A percentile compares a stretch with the other conserved stretches of the same genome.
These are phyloP conservation scores for Coemansia umbellata DNA, from an alignment of 192 early-diverging fungal genomes.

Conservation along the genomic window DNA sequence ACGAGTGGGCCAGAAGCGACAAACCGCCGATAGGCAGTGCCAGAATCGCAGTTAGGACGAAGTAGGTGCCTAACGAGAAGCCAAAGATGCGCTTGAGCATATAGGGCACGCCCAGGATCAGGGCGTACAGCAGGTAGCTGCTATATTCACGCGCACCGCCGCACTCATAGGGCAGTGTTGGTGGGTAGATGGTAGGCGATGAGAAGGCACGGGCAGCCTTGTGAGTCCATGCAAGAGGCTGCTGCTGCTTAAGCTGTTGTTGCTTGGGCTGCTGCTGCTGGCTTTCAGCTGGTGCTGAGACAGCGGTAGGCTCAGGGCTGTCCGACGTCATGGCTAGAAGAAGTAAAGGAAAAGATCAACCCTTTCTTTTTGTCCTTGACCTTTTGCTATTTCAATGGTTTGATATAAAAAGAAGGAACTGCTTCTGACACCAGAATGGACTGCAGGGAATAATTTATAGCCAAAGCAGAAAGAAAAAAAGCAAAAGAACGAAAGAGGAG, in stretches of 20 bases:
- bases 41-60: conserved; percentile 57
- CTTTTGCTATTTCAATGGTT: too few species aligned
- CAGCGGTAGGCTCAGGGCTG: conserved; percentile 1
- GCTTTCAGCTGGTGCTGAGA: not conserved
- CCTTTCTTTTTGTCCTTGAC: too few species aligned
- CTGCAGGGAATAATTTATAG: not conserved
- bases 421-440: not conserved
- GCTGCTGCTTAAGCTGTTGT: not conserved
- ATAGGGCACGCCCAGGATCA: conserved; percentile 63
- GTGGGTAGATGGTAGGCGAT: conserved; percentile 36
- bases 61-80: conserved; percentile 57
- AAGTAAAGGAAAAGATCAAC: too few species aligned
- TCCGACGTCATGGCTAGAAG: conserved; percentile 14
- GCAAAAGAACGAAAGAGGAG: not conserved
- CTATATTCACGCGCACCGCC: conserved; percentile 80
- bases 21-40: conserved; percentile 73
- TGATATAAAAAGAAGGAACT: too few species aligned
- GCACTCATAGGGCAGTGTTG: conserved; percentile 70
- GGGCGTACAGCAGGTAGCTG: conserved; percentile 62
- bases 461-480: not conserved
- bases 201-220: conserved; percentile 26
- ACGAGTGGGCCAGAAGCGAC: conserved; percentile 65
- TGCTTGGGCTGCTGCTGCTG: conserved; percentile 1
- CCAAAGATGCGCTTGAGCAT: conserved; percentile 62
- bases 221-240: conserved; percentile 11